Evolutionary conservation across 73 alveolate species (phyloP).

Genomic region (Tetrahymena malaccensis): DNA sequence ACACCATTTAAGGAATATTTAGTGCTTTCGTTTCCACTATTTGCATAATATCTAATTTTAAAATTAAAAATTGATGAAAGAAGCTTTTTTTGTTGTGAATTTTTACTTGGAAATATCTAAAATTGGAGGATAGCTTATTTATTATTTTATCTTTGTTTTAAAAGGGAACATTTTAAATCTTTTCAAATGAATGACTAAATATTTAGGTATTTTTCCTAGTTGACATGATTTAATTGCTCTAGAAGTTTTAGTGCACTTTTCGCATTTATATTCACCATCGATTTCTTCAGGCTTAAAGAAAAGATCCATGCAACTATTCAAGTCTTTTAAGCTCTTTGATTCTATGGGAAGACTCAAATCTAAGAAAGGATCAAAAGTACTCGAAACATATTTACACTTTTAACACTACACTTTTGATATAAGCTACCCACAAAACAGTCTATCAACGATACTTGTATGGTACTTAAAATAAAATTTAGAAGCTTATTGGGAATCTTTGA

Average conservation of each 20-base stretch:
- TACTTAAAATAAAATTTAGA: constrained; percentile 36
- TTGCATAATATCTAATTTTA: not conserved
- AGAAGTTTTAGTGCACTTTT: constrained; percentile 40
- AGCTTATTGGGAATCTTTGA: constrained; percentile 28
- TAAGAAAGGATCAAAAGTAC: constrained; percentile 56
- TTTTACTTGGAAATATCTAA: not conserved
- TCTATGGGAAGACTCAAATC: constrained; percentile 55
- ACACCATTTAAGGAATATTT: not conserved
- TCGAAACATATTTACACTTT: constrained; percentile 35
- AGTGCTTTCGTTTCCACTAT: not conserved
- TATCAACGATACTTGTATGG: constrained; percentile 48
- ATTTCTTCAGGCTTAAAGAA: constrained; percentile 48
- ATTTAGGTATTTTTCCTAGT: not conserved
- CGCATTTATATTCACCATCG: constrained; percentile 56
- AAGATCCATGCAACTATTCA: constrained; percentile 46
- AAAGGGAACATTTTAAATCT: not conserved
- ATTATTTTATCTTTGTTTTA: not conserved
- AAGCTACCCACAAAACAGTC: constrained; percentile 53
- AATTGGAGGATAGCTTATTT: not conserved
- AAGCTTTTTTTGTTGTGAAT: not conserved
- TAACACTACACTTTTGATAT: constrained; percentile 49
- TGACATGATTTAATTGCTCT: constrained; percentile 27
- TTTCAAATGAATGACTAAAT: not conserved
- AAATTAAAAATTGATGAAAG: not conserved
- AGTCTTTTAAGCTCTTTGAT: constrained; percentile 28